Base-by-base conservation (phyloP, 2,329 filamentous ascomycete genomes). In the Fusarium staphyleae region DNA sequence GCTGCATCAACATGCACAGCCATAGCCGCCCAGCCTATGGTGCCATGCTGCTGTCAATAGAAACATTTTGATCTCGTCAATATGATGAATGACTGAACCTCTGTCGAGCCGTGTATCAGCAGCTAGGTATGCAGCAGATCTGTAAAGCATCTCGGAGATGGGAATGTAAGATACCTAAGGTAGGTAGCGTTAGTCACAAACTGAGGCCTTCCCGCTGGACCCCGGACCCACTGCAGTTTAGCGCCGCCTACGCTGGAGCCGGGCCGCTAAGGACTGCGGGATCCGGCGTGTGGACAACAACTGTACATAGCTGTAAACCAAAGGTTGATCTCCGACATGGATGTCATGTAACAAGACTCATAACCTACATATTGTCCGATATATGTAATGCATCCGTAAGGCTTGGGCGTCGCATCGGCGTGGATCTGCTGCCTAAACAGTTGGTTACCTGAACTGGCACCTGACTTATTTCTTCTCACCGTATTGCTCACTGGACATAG, bases 201-300 rank as follows among this genome's bases (percentile, higher is more conserved):
- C 22, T 35, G 33, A 47, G 35, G 26, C 30, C 34, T 14, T 13
- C 7, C 4, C 14, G 19, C 13, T 19, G 13, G 15, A 35, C 46
- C 46, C 46, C 37, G 18, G 46, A 49, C 37, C 37, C 30, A 28
- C 46, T 41, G 24, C 30, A 19, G n/a, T 14, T 35, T 49, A 34
- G 46, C 37, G 37, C 46, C 37, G 37, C 46, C 46, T 24, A 26
- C 3, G 29, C 29, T 19, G 36, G 3, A 30, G 12, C 5, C 16
- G 34, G 16, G 44, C 44, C 18, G 18, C 34, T 24, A 39, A 47
- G 16, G 36, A 19, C 12, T 37, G 8, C 22, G 16, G 18, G 35
- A 11, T 19, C 5, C 9, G 18, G 19, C 18, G 19, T 6, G 15
- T 2, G 12, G 13, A 13, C 28, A 22, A 33, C 30, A 33, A 33